These are phyloP conservation scores for Colletotrichum siamense DNA, from an alignment of 2,329 filamentous ascomycete species.

Conservation along the genomic window DNA sequence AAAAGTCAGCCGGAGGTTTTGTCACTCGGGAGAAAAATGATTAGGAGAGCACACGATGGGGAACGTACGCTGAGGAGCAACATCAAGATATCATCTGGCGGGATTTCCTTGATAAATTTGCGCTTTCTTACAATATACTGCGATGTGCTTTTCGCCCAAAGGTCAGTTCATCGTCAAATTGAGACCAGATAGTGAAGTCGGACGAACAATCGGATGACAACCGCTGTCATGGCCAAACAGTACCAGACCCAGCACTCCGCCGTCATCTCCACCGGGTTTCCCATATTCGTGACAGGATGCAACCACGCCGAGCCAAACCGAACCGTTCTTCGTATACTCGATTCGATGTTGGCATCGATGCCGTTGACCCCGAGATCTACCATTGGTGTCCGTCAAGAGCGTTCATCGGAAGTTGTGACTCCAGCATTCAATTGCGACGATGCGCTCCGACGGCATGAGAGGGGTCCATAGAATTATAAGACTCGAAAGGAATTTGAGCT, in stretches of 20 bases:
- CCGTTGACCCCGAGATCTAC: neutral
- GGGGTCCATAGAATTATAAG: neutral
- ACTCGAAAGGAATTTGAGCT: neutral
- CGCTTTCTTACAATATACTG: constrained; percentile 12
- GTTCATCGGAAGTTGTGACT: neutral
- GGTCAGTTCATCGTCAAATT: neutral
- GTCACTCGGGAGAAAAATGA: neutral
- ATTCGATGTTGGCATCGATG: neutral
- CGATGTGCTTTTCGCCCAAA: neutral
- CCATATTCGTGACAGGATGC: neutral
- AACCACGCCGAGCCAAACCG: neutral
- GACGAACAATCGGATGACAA: constrained; percentile 7
- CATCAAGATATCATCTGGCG: constrained; percentile 15
- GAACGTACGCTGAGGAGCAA: neutral
- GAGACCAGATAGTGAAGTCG: neutral
- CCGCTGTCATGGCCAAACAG: neutral
- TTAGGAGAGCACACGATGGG: neutral
- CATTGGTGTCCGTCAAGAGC: neutral
- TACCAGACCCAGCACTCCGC: constrained; percentile 17
- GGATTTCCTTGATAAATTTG: constrained; percentile 6
- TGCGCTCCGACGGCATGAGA: neutral
- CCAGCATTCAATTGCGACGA: neutral
- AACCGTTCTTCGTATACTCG: neutral
- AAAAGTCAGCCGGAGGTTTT: neutral
- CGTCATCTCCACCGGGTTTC: neutral